Percentiles rank a stretch among this genome's conserved stretches.
phyloP scores from a whole-genome alignment of 305 asterid species.

The Fraxinus velutina region DNA sequence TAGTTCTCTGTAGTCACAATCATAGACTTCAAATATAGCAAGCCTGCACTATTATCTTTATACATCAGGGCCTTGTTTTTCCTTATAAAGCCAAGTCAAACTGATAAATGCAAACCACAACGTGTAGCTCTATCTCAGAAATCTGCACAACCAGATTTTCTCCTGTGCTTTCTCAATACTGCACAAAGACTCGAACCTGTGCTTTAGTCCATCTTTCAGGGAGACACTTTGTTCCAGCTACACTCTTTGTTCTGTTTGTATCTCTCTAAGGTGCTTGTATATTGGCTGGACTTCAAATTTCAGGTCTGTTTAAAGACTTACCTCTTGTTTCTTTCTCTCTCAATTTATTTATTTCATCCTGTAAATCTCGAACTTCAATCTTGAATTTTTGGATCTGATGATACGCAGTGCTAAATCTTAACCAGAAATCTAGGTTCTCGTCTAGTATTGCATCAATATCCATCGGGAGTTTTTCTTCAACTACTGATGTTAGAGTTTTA shows the following conservation, averaged over 20 bases:
- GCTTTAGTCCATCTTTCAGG: slow-evolving; percentile 62
- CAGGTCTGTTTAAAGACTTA: slow-evolving; percentile 33
- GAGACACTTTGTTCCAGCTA: slow-evolving; percentile 69
- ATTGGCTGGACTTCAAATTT: slow-evolving; percentile 73
- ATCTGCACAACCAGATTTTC: too few species aligned
- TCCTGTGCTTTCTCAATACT: slow-evolving; percentile 25
- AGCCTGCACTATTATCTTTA: too few species aligned
- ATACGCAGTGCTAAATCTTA: slow-evolving; percentile 62
- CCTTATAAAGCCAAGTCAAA: too few species aligned
- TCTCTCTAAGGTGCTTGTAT: slow-evolving; percentile 80
- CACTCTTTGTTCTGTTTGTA: slow-evolving; percentile 63
- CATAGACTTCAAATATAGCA: too few species aligned
- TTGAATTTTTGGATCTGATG: slow-evolving; percentile 68
- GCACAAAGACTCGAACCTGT: slow-evolving; percentile 61
- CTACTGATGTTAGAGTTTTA: slow-evolving; percentile 28
- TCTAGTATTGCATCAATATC: slow-evolving; percentile 63
- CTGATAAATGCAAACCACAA: too few species aligned
- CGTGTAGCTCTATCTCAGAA: too few species aligned
- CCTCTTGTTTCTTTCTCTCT: slow-evolving; percentile 50
- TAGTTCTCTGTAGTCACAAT: too few species aligned
- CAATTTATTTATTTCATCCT: slow-evolving; percentile 47
- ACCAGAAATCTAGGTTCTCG: slow-evolving; percentile 70
- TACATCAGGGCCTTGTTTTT: too few species aligned
- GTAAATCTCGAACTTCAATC: slow-evolving; percentile 53
- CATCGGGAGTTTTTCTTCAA: slow-evolving; percentile 56